phyloP scores from a whole-genome alignment of 805 yeast genomes.

The Spathaspora boniae region DNA sequence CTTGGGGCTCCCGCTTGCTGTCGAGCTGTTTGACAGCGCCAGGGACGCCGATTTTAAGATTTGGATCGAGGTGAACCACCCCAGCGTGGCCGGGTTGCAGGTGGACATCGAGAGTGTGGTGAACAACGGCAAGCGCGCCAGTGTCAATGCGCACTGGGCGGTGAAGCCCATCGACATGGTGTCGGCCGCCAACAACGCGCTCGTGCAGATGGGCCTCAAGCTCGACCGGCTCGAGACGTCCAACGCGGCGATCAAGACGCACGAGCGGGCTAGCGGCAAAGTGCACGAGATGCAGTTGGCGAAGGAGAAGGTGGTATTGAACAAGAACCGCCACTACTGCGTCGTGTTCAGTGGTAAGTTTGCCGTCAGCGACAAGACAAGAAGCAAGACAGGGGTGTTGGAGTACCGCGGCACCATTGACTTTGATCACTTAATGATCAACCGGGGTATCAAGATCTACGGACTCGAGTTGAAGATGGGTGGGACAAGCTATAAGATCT shows the following conservation, averaged over 20 bases:
- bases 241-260: slow-evolving; percentile 20
- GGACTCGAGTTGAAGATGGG: slow-evolving; percentile 16
- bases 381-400: slow-evolving; percentile 16
- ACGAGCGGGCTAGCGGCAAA: slow-evolving; percentile 23
- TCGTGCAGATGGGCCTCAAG: slow-evolving; percentile 21
- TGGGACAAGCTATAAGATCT: slow-evolving; percentile 6
- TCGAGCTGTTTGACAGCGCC: slow-evolving; percentile 1
- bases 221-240: slow-evolving; percentile 21
- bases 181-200: slow-evolving; percentile 15
- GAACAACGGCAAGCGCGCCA: neutral
- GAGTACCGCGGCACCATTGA: slow-evolving; percentile 28
- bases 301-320: slow-evolving; percentile 7
- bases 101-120: slow-evolving; percentile 9
- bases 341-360: slow-evolving; percentile 24
- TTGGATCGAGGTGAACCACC: slow-evolving; percentile 29
- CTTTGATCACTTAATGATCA: slow-evolving; percentile 26
- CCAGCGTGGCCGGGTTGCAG: slow-evolving; percentile 29
- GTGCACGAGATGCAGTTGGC: slow-evolving; percentile 21
- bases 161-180: slow-evolving; percentile 23
- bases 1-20: slow-evolving; percentile 26
- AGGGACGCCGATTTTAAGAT: slow-evolving; percentile 16
- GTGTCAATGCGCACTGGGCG: slow-evolving; percentile 19
- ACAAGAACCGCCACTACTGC: slow-evolving; percentile 19
- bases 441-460: slow-evolving; percentile 28
- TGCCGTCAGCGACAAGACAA: slow-evolving; percentile 17